Conservation (phyloP, 2,329 filamentous ascomycete genomes). For the Ciborinia camelliae region DNA sequence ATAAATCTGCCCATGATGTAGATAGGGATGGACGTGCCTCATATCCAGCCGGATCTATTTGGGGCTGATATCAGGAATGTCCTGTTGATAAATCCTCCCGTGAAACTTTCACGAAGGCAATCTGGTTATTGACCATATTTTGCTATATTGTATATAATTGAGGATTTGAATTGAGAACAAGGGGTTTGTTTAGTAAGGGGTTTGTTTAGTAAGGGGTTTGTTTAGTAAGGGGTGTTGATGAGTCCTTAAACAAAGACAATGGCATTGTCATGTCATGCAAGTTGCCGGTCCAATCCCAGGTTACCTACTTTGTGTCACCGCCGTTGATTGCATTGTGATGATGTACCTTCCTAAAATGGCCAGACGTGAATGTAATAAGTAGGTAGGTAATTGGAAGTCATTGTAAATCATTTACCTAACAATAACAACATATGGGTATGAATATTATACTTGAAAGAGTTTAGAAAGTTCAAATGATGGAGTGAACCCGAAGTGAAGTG, state of each 20-base stretch:
- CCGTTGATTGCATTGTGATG: too few species aligned
- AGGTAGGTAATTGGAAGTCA: too few species aligned
- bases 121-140: not conserved
- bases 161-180: not conserved
- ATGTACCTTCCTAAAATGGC: not conserved
- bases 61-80: not conserved
- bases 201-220: constrained; percentile 12
- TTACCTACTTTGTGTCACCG: not conserved
- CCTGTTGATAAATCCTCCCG: not conserved
- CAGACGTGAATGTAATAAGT: not conserved
- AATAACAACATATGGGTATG: too few species aligned
- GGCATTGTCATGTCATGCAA: constrained; percentile 26
- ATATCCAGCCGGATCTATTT: not conserved
- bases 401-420: not conserved
- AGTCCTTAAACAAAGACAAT: constrained; percentile 20
- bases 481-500: not conserved
- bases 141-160: not conserved
- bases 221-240: not conserved
- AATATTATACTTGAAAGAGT: not conserved
- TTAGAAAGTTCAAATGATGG: not conserved
- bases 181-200: constrained; percentile 6
- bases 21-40: constrained; percentile 10
- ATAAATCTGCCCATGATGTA: constrained; percentile 8
- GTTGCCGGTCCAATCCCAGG: constrained; percentile 12
- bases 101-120: not conserved